Conservation (phyloP, 2,329 filamentous ascomycete genomes). For the Phaeosphaeria sp. region DNA sequence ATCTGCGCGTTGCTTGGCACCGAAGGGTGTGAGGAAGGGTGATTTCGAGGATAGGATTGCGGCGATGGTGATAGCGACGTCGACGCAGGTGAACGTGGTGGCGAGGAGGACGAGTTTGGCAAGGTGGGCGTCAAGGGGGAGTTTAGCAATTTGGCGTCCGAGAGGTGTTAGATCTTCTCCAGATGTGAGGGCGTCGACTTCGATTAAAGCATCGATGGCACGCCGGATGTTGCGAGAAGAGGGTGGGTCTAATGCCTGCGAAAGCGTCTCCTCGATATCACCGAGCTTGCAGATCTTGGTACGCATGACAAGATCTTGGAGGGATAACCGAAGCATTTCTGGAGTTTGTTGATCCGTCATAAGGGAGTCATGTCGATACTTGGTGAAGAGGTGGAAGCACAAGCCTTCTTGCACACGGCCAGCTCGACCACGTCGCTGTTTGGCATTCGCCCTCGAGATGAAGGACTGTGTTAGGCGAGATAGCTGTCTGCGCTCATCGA, state of each 20-base stretch:
- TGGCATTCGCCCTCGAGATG: conserved; percentile 93
- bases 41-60: conserved; percentile 95
- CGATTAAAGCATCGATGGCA: conserved; percentile 89
- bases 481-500: conserved; percentile 90
- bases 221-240: conserved; percentile 90
- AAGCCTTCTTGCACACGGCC: conserved; percentile 94
- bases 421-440: conserved; percentile 90
- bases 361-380: conserved; percentile 79
- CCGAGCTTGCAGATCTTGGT: conserved; percentile 98
- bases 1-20: conserved; percentile 82
- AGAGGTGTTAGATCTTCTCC: conserved; percentile 85
- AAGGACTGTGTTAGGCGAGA: conserved; percentile 93
- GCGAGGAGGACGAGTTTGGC: conserved; percentile 91
- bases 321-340: conserved; percentile 90
- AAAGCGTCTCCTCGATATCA: conserved; percentile 87
- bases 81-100: conserved; percentile 86
- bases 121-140: conserved; percentile 92
- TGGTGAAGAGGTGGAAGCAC: conserved; percentile 96
- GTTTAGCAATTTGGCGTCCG: conserved; percentile 82
- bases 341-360: conserved; percentile 95
- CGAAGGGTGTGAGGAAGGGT: conserved; percentile 87
- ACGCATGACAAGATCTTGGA: conserved; percentile 93
- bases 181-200: conserved; percentile 85
- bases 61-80: conserved; percentile 89
- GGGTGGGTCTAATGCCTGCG: conserved; percentile 87